phyloP scores from a whole-genome alignment of 2,329 filamentous ascomycete species.

The Colletotrichum camelliae region DNA sequence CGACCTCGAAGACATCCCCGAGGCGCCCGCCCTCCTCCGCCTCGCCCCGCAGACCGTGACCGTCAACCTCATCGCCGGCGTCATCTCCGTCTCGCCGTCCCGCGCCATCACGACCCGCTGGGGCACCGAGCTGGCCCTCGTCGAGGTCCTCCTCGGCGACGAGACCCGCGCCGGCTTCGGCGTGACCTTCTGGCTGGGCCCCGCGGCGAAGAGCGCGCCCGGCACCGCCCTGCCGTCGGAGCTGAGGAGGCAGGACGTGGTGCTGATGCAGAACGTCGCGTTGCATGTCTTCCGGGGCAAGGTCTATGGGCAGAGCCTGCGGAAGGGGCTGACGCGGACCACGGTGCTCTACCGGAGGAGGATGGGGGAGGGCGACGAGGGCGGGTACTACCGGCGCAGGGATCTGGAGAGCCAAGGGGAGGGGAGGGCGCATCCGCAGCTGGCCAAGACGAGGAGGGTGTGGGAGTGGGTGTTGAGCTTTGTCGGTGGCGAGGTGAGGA shows the following conservation, averaged over 20 bases:
- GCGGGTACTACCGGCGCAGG: slow-evolving; percentile 61
- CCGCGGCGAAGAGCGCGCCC: slow-evolving; percentile 19
- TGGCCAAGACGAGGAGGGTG: slow-evolving; percentile 70
- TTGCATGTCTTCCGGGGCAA: slow-evolving; percentile 75
- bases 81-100: slow-evolving; percentile 74
- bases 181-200: slow-evolving; percentile 81
- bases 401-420: slow-evolving; percentile 44
- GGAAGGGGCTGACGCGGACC: slow-evolving; percentile 72
- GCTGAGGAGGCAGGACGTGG: slow-evolving; percentile 74
- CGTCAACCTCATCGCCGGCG: slow-evolving; percentile 79
- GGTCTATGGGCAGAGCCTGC: slow-evolving; percentile 86
- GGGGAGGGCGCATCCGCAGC: slow-evolving; percentile 49
- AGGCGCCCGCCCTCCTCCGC: slow-evolving; percentile 65
- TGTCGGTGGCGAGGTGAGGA: slow-evolving; percentile 48
- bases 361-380: slow-evolving; percentile 54
- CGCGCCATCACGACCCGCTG: slow-evolving; percentile 72
- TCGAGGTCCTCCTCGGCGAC: slow-evolving; percentile 84
- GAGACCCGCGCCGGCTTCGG: slow-evolving; percentile 82
- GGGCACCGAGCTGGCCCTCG: slow-evolving; percentile 66
- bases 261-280: slow-evolving; percentile 81
- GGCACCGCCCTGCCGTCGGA: slow-evolving; percentile 21
- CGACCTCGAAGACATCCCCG: slow-evolving; percentile 74
- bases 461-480: slow-evolving; percentile 79
- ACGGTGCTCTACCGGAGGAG: slow-evolving; percentile 67
- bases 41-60: slow-evolving; percentile 83